These are phyloP conservation scores for Trichoderma asperellum DNA, from an alignment of 2,329 filamentous ascomycete species.

Conservation along the genomic window DNA sequence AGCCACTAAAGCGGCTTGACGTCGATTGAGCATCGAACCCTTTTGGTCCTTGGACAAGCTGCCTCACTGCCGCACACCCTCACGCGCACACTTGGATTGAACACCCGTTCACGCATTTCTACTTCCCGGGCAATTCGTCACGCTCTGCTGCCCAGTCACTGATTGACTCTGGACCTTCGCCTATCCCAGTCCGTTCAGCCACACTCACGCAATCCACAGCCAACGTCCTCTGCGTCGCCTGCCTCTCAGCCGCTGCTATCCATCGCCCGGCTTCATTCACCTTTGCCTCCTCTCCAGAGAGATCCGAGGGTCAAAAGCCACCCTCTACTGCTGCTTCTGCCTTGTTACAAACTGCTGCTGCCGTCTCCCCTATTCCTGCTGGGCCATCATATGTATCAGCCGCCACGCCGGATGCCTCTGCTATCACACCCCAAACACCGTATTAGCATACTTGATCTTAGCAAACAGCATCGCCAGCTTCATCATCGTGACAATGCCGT, in stretches of 20 bases:
- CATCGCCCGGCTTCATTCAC: conserved; percentile 1
- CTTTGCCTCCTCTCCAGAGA: background rate
- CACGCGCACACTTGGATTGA: conserved; percentile 14
- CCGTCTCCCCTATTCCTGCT: background rate
- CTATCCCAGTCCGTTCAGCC: conserved; percentile 6
- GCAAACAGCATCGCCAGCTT: conserved; percentile 17
- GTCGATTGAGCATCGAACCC: conserved; percentile 17
- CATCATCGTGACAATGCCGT: conserved; percentile 46
- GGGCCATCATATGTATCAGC: conserved; percentile 28
- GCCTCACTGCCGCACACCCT: conserved; percentile 23
- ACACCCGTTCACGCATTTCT: conserved; percentile 18
- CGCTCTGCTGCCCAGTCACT: background rate
- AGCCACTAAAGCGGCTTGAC: conserved; percentile 26
- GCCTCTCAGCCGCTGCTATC: background rate
- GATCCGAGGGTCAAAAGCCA: background rate
- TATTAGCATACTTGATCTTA: conserved; percentile 25
- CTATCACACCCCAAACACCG: conserved; percentile 29
- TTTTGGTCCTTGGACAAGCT: conserved; percentile 5
- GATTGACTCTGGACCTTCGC: conserved; percentile 2
- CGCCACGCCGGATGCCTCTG: conserved; percentile 29
- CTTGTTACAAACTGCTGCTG: background rate
- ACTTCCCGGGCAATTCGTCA: conserved; percentile 10
- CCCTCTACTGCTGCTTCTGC: background rate
- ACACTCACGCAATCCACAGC: conserved; percentile 21
- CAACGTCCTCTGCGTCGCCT: background rate